These are phyloP conservation scores for Trametes punicea DNA, from an alignment of 768 basidiomycete genomes.

Conservation along the genomic window DNA sequence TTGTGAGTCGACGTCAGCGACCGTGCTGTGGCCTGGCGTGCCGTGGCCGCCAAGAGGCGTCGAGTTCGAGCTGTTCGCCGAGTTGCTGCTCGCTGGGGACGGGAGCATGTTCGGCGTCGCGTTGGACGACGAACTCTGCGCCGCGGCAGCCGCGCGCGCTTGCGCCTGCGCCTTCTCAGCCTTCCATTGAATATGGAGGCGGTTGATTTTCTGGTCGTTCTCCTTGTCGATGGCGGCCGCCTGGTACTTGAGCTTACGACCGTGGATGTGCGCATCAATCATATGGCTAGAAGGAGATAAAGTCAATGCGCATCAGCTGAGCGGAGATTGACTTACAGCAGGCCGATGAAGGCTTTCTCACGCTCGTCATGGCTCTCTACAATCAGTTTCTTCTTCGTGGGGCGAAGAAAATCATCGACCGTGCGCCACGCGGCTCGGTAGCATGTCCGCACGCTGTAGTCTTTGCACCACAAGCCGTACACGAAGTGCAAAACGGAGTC, in stretches of 20 bases:
- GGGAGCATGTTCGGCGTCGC: slow-evolving; percentile 67
- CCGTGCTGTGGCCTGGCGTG: slow-evolving; percentile 36
- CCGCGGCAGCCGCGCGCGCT: slow-evolving; percentile 3
- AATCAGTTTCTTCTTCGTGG: slow-evolving; percentile 71
- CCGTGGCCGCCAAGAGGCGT: slow-evolving; percentile 65
- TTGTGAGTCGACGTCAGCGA: slow-evolving; percentile 7
- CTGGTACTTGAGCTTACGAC: slow-evolving; percentile 45
- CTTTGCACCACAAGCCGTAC: slow-evolving; percentile 79
- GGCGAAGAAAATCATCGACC: slow-evolving; percentile 63
- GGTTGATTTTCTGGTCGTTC: slow-evolving; percentile 14
- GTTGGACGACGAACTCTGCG: slow-evolving; percentile 1
- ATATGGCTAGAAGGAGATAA: slow-evolving; percentile 51
- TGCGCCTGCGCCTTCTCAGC: slow-evolving; percentile 16
- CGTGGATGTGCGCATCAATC: slow-evolving; percentile 74
- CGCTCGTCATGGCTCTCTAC: slow-evolving; percentile 43
- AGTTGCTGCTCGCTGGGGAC: slow-evolving; percentile 65
- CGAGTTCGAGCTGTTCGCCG: slow-evolving; percentile 70
- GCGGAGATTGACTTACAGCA: slow-evolving; percentile 59
- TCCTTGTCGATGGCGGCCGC: slow-evolving; percentile 28
- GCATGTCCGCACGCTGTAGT: slow-evolving; percentile 53
- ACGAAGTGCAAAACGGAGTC: slow-evolving; percentile 83
- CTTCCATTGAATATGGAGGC: slow-evolving; percentile 8
- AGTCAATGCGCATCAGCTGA: slow-evolving; percentile 2
- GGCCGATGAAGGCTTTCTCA: slow-evolving; percentile 63
- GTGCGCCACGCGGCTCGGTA: slow-evolving; percentile 63